Percentiles rank a stretch among this genome's conserved stretches.
Conservation (phyloP, 148 eudicot species). For the Persicaria tinctoria region DNA sequence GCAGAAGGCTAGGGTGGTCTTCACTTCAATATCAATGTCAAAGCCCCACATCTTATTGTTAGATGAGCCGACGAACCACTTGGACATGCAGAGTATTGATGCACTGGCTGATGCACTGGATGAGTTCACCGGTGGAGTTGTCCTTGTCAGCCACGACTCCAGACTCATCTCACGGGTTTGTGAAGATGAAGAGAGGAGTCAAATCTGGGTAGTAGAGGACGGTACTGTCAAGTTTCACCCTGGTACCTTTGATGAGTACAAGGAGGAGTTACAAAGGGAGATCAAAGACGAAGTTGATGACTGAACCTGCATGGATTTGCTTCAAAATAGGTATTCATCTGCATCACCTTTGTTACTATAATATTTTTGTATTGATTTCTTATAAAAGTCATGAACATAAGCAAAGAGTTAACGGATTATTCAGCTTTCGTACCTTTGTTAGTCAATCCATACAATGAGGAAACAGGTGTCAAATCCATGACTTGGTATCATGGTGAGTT, state of each 20-base stretch:
- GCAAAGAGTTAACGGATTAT: neutral
- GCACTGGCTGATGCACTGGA: constrained; percentile 59
- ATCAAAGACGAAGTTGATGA: neutral
- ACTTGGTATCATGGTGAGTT: neutral
- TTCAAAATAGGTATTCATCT: neutral
- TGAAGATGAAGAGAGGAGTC: constrained; percentile 48
- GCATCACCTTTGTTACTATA: neutral
- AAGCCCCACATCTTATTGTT: constrained; percentile 50
- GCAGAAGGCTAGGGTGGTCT: constrained; percentile 48
- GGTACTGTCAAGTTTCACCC: constrained; percentile 38
- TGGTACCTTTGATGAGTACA: constrained; percentile 50
- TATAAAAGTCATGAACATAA: neutral
- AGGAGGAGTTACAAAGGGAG: constrained; percentile 18
- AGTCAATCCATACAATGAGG: neutral
- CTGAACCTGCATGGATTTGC: neutral
- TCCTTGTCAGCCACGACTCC: constrained; percentile 51
- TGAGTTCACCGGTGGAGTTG: constrained; percentile 59
- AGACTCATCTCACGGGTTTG: constrained; percentile 57
- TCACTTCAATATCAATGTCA: constrained; percentile 60
- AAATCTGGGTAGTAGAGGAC: constrained; percentile 53
- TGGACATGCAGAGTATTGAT: constrained; percentile 69
- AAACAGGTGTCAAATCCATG: neutral
- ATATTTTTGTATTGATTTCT: neutral
- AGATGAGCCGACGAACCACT: constrained; percentile 56
- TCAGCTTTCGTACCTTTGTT: neutral